These are phyloP conservation scores for Acanthamoeba rhysodes DNA, from an alignment of 208 protist species.

Conservation along the genomic window DNA sequence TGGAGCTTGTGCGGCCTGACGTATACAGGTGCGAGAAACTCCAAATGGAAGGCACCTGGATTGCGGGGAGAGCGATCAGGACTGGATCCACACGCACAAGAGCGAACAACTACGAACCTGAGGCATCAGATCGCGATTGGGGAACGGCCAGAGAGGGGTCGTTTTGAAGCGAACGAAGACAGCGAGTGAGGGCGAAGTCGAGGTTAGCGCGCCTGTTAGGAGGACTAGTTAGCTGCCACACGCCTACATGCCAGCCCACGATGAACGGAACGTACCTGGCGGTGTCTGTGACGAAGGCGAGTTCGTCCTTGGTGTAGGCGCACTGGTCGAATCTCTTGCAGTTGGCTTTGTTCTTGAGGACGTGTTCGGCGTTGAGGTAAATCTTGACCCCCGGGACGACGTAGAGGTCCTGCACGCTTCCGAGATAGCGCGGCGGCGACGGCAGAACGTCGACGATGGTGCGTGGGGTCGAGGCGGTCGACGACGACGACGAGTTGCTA, in stretches of 20 bases:
- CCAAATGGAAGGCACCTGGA: background rate
- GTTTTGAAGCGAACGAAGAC: constrained; percentile 2
- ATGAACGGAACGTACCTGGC: background rate
- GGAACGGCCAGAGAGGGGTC: constrained; percentile 52
- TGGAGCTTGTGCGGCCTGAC: background rate
- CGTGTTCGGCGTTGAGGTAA: constrained; percentile 45
- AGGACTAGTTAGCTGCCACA: background rate
- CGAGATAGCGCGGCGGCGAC: constrained; percentile 50
- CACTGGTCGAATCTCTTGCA: constrained; percentile 51
- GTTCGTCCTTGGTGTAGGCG: constrained; percentile 41
- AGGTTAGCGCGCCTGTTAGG: constrained; percentile 10
- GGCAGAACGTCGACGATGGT: background rate
- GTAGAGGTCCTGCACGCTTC: constrained; percentile 58
- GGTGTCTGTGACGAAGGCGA: background rate
- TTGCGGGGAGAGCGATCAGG: background rate
- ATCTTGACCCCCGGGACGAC: background rate
- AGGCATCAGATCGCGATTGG: background rate
- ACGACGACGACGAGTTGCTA: background rate
- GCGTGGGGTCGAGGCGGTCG: background rate
- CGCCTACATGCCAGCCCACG: background rate
- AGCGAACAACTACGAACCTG: background rate
- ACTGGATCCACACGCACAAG: too few relatives aligned
- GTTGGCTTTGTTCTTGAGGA: constrained; percentile 10
- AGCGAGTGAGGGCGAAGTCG: constrained; percentile 5
- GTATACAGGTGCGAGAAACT: constrained; percentile 15